phyloP scores from a whole-genome alignment of 228 moss, liverwort and hornwort species.

The Sphagnum fallax region DNA sequence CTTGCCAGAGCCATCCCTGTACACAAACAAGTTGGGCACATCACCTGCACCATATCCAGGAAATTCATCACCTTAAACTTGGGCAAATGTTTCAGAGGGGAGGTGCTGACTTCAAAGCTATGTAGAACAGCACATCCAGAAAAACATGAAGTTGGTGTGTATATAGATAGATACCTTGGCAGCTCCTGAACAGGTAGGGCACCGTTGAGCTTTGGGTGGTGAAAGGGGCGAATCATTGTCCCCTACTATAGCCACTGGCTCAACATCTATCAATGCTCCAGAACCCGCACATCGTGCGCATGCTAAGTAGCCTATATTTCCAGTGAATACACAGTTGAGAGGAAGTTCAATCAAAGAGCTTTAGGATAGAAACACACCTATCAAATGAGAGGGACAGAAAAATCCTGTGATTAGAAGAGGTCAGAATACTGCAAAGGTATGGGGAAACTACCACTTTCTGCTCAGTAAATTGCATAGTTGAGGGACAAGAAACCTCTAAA shows the following conservation, averaged over 20 bases:
- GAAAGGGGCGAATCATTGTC: slow-evolving; percentile 4
- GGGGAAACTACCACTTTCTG: not conserved
- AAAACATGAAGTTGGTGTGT: not conserved
- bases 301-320: slow-evolving; percentile 69
- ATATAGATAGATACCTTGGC: slow-evolving; percentile 48
- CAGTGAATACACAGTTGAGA: not conserved
- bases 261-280: slow-evolving; percentile 44
- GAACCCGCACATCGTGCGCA: slow-evolving; percentile 93
- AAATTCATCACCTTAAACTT: too few relatives aligned
- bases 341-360: not conserved
- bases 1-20: slow-evolving; percentile 95
- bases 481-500: not conserved
- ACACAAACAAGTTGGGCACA: slow-evolving; percentile 98
- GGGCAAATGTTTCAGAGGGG: too few relatives aligned
- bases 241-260: slow-evolving; percentile 20
- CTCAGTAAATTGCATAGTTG: not conserved
- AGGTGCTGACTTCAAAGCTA: too few relatives aligned
- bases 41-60: slow-evolving; percentile 48
- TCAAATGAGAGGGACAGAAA: not conserved
- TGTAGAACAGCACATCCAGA: not conserved
- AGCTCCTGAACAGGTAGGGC: slow-evolving; percentile 86
- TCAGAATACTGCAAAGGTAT: not conserved
- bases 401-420: not conserved
- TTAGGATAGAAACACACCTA: not conserved
- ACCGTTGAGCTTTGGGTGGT: slow-evolving; percentile 36